Base-by-base conservation (phyloP, 2,329 filamentous ascomycete genomes). In the Blastomyces parvus region DNA sequence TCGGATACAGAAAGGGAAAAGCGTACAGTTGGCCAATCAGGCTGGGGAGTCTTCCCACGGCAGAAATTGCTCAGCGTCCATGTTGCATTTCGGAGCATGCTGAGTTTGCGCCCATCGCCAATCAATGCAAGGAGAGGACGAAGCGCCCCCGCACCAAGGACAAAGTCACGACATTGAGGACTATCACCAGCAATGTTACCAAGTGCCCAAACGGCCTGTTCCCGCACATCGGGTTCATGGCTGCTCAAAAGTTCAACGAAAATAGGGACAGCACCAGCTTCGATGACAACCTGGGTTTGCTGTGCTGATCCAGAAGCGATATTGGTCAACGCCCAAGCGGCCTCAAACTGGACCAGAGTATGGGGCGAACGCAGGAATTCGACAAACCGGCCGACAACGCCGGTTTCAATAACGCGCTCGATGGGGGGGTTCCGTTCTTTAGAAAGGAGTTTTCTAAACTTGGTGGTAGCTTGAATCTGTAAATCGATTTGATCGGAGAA, bases 11-110 rank as follows among this genome's bases (percentile, higher is more conserved):
- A 9, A 38, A 50, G 33, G 57, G 40, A 44, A 33, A 55, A 61
- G 83, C 90, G 79, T 83, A 96, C 91, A 46, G 91, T 97, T 74
- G 87, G 86, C 94, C 94, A 99, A 76, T 99, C 94, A 57, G 94
- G 94, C 81, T 99, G 94, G 60, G 94, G 94, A 9, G 93, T 97
- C 86, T 99, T 99, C 80, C 94, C 94, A 83, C 94, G 91, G 82
- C 94, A 99, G 81, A 99, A 99, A 83, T 99, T 99, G 84, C 94
- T 97, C 63, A 99, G 82, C 55, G 94, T 99, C 94, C 94, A 99
- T 30, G 94, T 99, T 44, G 94, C 94, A 76, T 99, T 99, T 70
- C 94, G 86, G 61, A 99, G 87, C 94, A 99, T 99, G 84, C 92
- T 97, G 64, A 99, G 83, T 84, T 99, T 99, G 73, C 94, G 91